These are phyloP conservation scores for Vigna trinervia DNA, from an alignment of 306 rosid genomes.

Conservation along the genomic window DNA sequence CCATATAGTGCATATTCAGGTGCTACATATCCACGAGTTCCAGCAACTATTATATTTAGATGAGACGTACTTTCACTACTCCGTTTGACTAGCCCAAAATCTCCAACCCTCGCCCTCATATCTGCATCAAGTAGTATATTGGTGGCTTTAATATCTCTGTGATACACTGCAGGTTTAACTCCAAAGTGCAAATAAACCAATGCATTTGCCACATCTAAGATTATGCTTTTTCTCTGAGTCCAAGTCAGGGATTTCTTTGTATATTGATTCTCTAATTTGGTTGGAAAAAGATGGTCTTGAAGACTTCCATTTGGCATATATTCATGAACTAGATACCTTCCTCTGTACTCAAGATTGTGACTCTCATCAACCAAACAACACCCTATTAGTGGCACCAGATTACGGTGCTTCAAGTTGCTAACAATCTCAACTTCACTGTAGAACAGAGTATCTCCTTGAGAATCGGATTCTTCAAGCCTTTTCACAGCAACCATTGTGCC, in stretches of 20 bases:
- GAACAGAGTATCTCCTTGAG: slow-evolving; percentile 75
- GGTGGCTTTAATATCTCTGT: slow-evolving; percentile 90
- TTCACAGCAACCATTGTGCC: slow-evolving; percentile 78
- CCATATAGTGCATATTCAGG: slow-evolving; percentile 97
- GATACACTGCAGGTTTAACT: slow-evolving; percentile 88
- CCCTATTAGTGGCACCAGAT: slow-evolving; percentile 86
- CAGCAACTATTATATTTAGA: slow-evolving; percentile 85
- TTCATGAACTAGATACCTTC: slow-evolving; percentile 80
- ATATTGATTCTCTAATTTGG: slow-evolving; percentile 38
- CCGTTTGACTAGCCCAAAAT: slow-evolving; percentile 90
- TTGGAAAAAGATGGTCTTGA: slow-evolving; percentile 66
- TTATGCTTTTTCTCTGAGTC: slow-evolving; percentile 87
- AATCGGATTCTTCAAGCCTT: slow-evolving; percentile 75
- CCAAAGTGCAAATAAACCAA: slow-evolving; percentile 89
- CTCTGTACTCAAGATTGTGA: slow-evolving; percentile 45
- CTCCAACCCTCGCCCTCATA: slow-evolving; percentile 86
- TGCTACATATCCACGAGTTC: slow-evolving; percentile 93
- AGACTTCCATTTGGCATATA: slow-evolving; percentile 95
- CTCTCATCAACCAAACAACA: slow-evolving; percentile 77
- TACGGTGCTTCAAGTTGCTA: slow-evolving; percentile 86
- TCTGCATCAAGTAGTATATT: slow-evolving; percentile 83
- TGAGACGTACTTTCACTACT: slow-evolving; percentile 80
- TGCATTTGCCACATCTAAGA: slow-evolving; percentile 90
- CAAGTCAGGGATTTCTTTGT: slow-evolving; percentile 62
- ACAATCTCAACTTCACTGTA: slow-evolving; percentile 90